Evolutionary conservation across 192 early-diverging fungal species (phyloP).

Genomic region (Backusella australiensis): DNA sequence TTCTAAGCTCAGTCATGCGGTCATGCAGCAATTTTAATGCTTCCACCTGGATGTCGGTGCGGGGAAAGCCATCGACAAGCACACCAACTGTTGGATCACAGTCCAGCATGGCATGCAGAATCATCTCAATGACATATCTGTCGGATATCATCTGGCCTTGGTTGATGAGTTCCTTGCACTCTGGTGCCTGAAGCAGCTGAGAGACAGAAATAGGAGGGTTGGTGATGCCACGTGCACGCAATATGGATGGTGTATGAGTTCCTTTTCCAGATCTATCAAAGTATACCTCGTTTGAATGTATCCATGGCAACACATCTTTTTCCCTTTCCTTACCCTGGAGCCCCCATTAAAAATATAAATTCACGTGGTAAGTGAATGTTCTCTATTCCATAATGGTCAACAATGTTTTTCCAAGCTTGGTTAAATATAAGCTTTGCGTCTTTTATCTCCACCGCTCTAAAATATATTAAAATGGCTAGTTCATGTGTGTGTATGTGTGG

Average conservation of each 20-base stretch:
- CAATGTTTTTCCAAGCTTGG: constrained; percentile 58
- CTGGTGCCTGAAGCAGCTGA: constrained; percentile 47
- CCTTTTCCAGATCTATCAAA: constrained; percentile 51
- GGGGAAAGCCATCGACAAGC: constrained; percentile 54
- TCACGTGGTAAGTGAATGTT: constrained; percentile 54
- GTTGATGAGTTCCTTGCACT: constrained; percentile 57
- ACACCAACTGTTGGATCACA: constrained; percentile 53
- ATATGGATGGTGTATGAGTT: constrained; percentile 54
- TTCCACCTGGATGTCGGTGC: constrained; percentile 58
- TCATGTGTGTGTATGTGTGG: too few relatives aligned
- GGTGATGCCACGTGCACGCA: constrained; percentile 54
- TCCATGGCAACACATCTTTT: too few relatives aligned
- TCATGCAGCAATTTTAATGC: constrained; percentile 53
- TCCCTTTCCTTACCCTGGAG: constrained; percentile 37
- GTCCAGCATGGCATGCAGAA: constrained; percentile 49
- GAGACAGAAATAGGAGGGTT: constrained; percentile 58
- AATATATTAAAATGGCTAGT: too few relatives aligned
- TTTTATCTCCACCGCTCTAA: constrained; percentile 45
- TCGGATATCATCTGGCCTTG: constrained; percentile 57
- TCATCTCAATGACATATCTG: constrained; percentile 50
- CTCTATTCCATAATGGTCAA: constrained; percentile 47
- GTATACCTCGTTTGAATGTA: neutral
- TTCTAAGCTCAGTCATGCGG: constrained; percentile 51
- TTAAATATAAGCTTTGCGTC: constrained; percentile 62
- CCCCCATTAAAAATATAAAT: constrained; percentile 59